Percentiles rank a stretch among this genome's conserved stretches.
phyloP scores from a whole-genome alignment of 192 early-diverging fungal species.

The Backusella mclennaniae region DNA sequence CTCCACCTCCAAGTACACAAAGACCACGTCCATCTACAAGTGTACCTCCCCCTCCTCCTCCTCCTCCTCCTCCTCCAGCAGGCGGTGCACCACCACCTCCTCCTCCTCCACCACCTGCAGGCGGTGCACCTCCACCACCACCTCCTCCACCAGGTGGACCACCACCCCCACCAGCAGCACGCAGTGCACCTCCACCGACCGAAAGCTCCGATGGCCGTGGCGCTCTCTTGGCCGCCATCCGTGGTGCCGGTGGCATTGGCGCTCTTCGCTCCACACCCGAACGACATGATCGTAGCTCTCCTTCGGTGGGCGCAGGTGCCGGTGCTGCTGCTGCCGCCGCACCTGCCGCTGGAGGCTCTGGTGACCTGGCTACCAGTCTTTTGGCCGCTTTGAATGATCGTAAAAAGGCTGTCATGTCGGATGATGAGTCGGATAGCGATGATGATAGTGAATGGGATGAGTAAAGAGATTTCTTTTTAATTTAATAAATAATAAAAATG shows the following conservation, averaged over 20 bases:
- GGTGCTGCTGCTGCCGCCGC: background rate
- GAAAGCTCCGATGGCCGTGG: slow-evolving; percentile 16
- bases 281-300: slow-evolving; percentile 9
- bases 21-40: slow-evolving; percentile 31
- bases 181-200: slow-evolving; percentile 16
- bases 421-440: slow-evolving; percentile 24
- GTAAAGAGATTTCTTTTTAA: background rate
- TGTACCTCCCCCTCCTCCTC: slow-evolving; percentile 31
- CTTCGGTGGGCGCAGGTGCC: background rate
- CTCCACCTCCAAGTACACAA: slow-evolving; percentile 35
- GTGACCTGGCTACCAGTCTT: slow-evolving; percentile 21
- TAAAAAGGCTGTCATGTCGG: slow-evolving; percentile 27
- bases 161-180: slow-evolving; percentile 26
- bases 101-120: slow-evolving; percentile 27
- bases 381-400: slow-evolving; percentile 24
- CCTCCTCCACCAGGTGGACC: background rate
- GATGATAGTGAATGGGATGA: slow-evolving; percentile 32
- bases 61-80: slow-evolving; percentile 13
- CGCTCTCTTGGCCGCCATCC: slow-evolving; percentile 49
- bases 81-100: slow-evolving; percentile 5
- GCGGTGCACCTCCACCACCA: slow-evolving; percentile 23
- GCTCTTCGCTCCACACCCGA: slow-evolving; percentile 27
- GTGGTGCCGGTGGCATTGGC: slow-evolving; percentile 45
- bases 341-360: background rate
- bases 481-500: background rate